Percentiles rank a stretch among this genome's conserved stretches.
phyloP scores from a whole-genome alignment of 2,329 filamentous ascomycete species.

The Helicocarpus griseus region DNA sequence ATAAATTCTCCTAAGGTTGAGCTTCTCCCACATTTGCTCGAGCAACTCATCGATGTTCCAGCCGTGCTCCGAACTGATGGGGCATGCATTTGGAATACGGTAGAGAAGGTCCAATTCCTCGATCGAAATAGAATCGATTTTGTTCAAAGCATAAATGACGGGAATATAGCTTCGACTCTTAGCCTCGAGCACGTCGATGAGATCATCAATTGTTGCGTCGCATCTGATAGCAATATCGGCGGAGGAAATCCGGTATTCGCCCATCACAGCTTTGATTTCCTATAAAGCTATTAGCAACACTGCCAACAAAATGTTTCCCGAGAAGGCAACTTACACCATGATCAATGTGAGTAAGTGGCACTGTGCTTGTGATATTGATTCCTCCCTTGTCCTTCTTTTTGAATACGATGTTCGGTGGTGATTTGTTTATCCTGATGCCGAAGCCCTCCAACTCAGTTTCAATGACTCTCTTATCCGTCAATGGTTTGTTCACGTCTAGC shows the following conservation, averaged over 20 bases:
- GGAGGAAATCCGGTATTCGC: conserved; percentile 91
- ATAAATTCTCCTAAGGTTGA: conserved; percentile 84
- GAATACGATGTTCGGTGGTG: conserved; percentile 96
- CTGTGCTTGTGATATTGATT: conserved; percentile 89
- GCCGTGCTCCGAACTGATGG: conserved; percentile 92
- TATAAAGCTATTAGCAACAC: conserved; percentile 16
- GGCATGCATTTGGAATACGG: conserved; percentile 91
- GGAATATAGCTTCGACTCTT: conserved; percentile 94
- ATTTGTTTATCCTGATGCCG: conserved; percentile 94
- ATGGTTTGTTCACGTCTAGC: conserved; percentile 93
- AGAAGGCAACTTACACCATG: conserved; percentile 54
- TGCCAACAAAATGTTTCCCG: background rate
- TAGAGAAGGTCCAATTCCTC: conserved; percentile 95
- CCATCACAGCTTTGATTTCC: conserved; percentile 97
- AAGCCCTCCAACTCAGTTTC: conserved; percentile 94
- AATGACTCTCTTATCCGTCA: conserved; percentile 94
- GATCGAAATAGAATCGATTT: conserved; percentile 96
- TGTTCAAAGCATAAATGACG: conserved; percentile 98
- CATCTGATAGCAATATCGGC: conserved; percentile 97
- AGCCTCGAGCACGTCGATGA: conserved; percentile 92
- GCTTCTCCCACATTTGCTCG: conserved; percentile 97
- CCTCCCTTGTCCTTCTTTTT: conserved; percentile 99
- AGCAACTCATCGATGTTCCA: conserved; percentile 98
- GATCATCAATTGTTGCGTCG: conserved; percentile 91
- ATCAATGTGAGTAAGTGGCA: conserved; percentile 84